A percentile compares a stretch with the other conserved stretches of the same genome.
These are phyloP conservation scores for Mortierella sp. DNA, from an alignment of 371 early-diverging fungal species.

Conservation along the genomic window DNA sequence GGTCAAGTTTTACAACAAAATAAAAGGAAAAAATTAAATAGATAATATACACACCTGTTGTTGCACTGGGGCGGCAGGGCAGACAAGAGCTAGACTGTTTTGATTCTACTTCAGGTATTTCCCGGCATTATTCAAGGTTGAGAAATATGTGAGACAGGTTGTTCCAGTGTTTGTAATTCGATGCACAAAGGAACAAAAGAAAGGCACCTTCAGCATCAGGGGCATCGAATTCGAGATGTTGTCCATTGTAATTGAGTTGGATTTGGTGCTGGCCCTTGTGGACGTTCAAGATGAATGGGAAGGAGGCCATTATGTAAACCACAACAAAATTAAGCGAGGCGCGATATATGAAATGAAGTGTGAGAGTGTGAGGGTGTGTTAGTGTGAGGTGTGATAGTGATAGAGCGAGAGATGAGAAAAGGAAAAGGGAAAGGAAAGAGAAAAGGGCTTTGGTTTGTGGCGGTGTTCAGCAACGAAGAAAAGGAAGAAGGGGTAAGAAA, in stretches of 20 bases:
- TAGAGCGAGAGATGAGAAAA: neutral
- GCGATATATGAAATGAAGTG: neutral
- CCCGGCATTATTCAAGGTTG: neutral
- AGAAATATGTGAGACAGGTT: too few relatives aligned
- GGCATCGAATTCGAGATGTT: constrained; percentile 36
- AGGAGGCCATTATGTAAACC: constrained; percentile 26
- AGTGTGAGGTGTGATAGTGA: neutral
- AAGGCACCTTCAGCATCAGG: constrained; percentile 29
- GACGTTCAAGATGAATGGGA: constrained; percentile 41
- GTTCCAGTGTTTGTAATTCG: neutral
- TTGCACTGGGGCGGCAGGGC: constrained; percentile 31
- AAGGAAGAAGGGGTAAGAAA: neutral
- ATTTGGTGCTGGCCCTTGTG: constrained; percentile 29
- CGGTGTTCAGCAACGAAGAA: too few relatives aligned
- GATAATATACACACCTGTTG: constrained; percentile 7
- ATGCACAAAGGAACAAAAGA: neutral
- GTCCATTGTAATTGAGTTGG: constrained; percentile 43
- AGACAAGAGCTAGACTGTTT: constrained; percentile 35
- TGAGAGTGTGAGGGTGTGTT: neutral
- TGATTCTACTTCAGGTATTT: constrained; percentile 15
- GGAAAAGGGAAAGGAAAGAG: neutral
- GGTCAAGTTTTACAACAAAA: too few relatives aligned
- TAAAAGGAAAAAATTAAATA: neutral
- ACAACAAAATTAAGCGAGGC: neutral
- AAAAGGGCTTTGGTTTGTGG: too few relatives aligned